Base-by-base conservation (phyloP, 2,329 filamentous ascomycete species). In the Clonostachys solani region DNA sequence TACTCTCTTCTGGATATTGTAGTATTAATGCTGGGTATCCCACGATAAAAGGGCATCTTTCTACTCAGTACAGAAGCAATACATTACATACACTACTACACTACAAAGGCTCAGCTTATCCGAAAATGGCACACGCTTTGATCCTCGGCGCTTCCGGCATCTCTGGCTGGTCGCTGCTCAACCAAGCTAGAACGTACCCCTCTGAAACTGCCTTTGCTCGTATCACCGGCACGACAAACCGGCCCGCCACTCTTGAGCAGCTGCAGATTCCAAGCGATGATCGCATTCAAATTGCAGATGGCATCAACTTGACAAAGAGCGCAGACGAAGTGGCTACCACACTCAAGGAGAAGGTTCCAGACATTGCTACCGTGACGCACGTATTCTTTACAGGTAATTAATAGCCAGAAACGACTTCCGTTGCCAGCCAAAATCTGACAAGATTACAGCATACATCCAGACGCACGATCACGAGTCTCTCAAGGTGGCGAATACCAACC, bases 91-190 rank as follows among this genome's bases (percentile, higher is more conserved):
- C 23, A 10, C 4, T 29, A 9, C 23, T 29, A 29, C 9, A 4
- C 23, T 10, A 1, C 8, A 29, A 29, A 29, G 23, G 23, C 23
- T 29, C 9, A 8, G 23, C 3, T 4, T 18, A 40, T 40, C 37
- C 17, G 15, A 19, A 2, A 40, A 52, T 54, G 52, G 46, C 52
- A 7, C 51, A 54, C 29, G 51, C 51, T 33, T 45, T 54, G 6
- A 44, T 54, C 33, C 44, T 54, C 13, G 49, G 52, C 4, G 52
- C 51, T 36, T 53, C 48, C 3, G 51, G 52, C 7, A 54, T 53
- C 16, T 54, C 52, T 9, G 52, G 52, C 40, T 52, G 52, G 51
- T 53, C 52, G 12, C 38, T 53, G 5, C 9, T 53, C 18, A 54
- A 54, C 48, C 49, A 53, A 18, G 44, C 46, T 8, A 29, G 36